Evolutionary conservation across 768 basidiomycete species (phyloP), one percentile per base, ranked within the genome.

Genomic region (Podaxis carcinomalis): DNA sequence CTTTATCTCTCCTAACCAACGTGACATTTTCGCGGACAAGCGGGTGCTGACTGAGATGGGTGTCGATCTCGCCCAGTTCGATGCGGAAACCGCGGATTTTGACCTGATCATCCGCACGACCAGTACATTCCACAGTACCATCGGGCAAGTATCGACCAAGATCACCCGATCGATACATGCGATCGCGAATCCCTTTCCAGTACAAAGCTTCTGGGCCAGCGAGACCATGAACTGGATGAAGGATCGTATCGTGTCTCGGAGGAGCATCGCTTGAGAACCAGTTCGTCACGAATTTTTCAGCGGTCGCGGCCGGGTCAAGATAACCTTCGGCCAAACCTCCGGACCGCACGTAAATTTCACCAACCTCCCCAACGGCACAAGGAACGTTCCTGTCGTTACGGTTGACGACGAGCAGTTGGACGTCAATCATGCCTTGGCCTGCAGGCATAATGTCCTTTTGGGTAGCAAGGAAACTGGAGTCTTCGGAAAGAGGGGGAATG

Each of bases 11-110:
- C 66, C 96, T 79, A 47, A 99, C 95, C 40, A 98, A 83, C 1
- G 97, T 98, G 56, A 99, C 95, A 71, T 99, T 99, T 76, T 98
- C 97, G n/a, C 96, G 80, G 2, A 99, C 86, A 19, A 93, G 83
- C 6, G 93, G 90, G 70, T 98, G 95, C 68, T 95, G 88, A 67
- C 90, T 92, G 59, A 99, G 85, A 75, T 96, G 88, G 0, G 92
- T 97, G 72, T 99, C 97, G 65, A 99, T 97, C 73, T 99, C 97
- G 14, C 95, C 95, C 5, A 98, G 83, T 72, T 99, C 97, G 68
- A 99, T 98, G 25, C 97, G 83, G 87, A 99, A 99, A 1, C 97
- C 97, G 57, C 97, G 91, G 73, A 99, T 98, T 78, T 99, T 98
- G 77, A 99, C 93, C 70, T 99, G 97, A 70, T 98, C 96, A 70